Evolutionary conservation across 225 moss, liverwort and hornwort genomes (phyloP), one percentile per base, ranked within the genome.

Genomic region (Sphagnum tenellum): DNA sequence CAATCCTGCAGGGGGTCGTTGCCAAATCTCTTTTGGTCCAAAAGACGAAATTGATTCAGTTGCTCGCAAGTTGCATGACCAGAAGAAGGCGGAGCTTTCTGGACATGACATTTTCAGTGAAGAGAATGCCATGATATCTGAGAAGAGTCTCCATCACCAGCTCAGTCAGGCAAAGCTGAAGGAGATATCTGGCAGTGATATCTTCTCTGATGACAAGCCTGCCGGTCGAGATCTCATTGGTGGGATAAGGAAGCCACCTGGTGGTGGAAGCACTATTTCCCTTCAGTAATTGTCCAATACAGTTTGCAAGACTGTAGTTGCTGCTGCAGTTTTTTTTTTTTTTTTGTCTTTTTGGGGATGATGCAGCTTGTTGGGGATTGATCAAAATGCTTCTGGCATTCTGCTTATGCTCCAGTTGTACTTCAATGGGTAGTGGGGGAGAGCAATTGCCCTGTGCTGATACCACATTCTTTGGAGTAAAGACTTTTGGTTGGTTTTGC

Each of bases 21-120:
- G 92, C 70, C 96, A 98, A 81, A 92, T 98, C 46, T 84, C 85
- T 60, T 98, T 98, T 0, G 85, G 90, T 45, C 54, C 72, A 9
- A 76, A 78, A 44, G 76, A 55, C 73, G 85, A 69, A 68, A 75
- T 55, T 56, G 82, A 66, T 74, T 67, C 9, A 50, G 12, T 81
- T 10, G 75, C 88, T 9, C 92, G 84, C 81, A 98, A 90, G 61
- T 77, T 92, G 64, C 90, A 92, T 48, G 92, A 89, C 10, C 77
- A 85, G 71, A 98, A 96, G 60, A 86, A 86, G 66, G 92, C 96
- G 48, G 92, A 98, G 57, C 87, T 98, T 44, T 88, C 86, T 48
- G 96, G 96, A 61, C 92, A 92, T 48, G 88, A 98, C 63, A 98
- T 98, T 60, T 98, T 98, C 78, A 89, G 86, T 58, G 92, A 98